A percentile compares a stretch with the other conserved stretches of the same genome.
Conservation (phyloP, 305 asterid species). For the Ilex paraguariensis region DNA sequence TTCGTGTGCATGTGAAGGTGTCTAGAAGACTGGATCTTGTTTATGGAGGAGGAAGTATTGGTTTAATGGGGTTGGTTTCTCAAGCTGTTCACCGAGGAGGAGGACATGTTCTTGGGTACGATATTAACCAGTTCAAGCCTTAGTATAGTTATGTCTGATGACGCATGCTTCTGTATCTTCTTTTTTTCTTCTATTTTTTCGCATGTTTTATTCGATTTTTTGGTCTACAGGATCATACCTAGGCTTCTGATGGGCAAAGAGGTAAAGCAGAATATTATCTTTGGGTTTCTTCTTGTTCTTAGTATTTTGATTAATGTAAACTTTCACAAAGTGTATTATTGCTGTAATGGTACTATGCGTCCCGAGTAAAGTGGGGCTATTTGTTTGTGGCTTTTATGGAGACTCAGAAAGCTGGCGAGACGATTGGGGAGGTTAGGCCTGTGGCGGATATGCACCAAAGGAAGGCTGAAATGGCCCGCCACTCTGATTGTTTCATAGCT, state of each 20-base stretch:
- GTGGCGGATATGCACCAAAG: slow-evolving; percentile 77
- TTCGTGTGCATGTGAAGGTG: slow-evolving; percentile 43
- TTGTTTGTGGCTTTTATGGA: background rate
- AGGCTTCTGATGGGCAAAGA: slow-evolving; percentile 62
- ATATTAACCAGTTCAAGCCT: background rate
- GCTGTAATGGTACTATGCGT: background rate
- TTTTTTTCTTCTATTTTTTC: background rate
- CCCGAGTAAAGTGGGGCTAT: background rate
- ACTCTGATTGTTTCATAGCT: slow-evolving; percentile 73
- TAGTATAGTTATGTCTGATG: background rate
- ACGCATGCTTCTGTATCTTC: background rate
- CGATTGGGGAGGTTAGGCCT: slow-evolving; percentile 46
- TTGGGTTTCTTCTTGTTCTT: background rate
- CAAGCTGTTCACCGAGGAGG: slow-evolving; percentile 61
- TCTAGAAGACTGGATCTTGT: slow-evolving; percentile 59
- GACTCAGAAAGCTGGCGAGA: slow-evolving; percentile 54
- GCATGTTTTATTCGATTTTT: background rate
- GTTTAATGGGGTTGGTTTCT: slow-evolving; percentile 66
- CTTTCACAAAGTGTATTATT: background rate
- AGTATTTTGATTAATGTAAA: background rate
- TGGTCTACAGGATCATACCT: slow-evolving; percentile 54
- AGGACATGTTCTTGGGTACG: slow-evolving; percentile 60
- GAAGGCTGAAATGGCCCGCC: slow-evolving; percentile 70
- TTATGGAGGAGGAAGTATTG: slow-evolving; percentile 74
- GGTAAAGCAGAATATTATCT: slow-evolving; percentile 21